Percentiles rank a stretch among this genome's conserved stretches.
Conservation (phyloP, 164 flowering plant species). For the Piper betle region DNA sequence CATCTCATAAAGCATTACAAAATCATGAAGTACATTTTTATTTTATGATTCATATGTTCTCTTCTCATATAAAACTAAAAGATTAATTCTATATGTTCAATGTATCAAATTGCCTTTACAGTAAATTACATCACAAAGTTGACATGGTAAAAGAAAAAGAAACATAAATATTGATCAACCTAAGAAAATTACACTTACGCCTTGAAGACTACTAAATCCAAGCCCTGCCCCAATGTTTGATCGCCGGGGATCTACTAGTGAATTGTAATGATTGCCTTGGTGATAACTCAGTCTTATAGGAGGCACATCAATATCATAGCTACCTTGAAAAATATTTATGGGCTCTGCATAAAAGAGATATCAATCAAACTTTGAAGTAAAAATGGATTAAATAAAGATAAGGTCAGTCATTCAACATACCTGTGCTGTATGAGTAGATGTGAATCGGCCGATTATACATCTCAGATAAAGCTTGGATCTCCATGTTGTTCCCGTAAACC, state of each 20-base stretch:
- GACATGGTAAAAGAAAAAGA: too few species aligned
- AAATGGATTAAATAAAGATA: neutral
- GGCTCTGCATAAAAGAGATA: slow-evolving; percentile 52
- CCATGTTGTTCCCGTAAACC: slow-evolving; percentile 99
- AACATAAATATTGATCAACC: neutral
- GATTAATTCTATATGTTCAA: too few species aligned
- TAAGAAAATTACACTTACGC: slow-evolving; percentile 36
- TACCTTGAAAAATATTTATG: slow-evolving; percentile 92
- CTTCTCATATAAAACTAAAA: too few species aligned
- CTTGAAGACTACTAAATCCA: slow-evolving; percentile 85
- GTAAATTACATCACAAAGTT: too few species aligned
- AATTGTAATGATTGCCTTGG: slow-evolving; percentile 96
- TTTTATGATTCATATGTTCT: too few species aligned
- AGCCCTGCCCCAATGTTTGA: slow-evolving; percentile 88
- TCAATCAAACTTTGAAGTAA: neutral
- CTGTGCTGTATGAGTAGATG: slow-evolving; percentile 88
- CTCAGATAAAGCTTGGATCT: slow-evolving; percentile 90
- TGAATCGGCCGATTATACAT: slow-evolving; percentile 98
- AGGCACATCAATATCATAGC: slow-evolving; percentile 73
- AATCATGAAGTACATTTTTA: too few species aligned
- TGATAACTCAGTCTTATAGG: slow-evolving; percentile 89
- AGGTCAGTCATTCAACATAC: slow-evolving; percentile 19
- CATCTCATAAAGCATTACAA: too few species aligned
- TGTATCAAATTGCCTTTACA: too few species aligned
- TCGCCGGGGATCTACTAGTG: slow-evolving; percentile 95